Evolutionary conservation across 2,329 filamentous ascomycete species (phyloP).

Genomic region (Pestalotiopsis sp.): DNA sequence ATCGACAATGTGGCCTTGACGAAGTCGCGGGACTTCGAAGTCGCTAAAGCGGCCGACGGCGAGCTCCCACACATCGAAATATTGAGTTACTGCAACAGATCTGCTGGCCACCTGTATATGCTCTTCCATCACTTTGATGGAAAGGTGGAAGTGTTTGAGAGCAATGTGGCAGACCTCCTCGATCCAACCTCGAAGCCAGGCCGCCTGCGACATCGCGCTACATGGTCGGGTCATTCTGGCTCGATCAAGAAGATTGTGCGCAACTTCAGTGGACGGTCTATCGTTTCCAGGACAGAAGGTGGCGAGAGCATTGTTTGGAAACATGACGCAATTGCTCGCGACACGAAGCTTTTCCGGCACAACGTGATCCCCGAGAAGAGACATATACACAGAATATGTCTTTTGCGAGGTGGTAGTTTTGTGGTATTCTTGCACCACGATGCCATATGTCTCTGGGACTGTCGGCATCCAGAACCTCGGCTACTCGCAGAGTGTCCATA

Average conservation of each 20-base stretch:
- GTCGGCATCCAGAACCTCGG: slow-evolving; percentile 59
- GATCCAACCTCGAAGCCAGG: slow-evolving; percentile 66
- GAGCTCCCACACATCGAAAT: slow-evolving; percentile 62
- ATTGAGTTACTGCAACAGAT: slow-evolving; percentile 70
- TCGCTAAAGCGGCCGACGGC: slow-evolving; percentile 35
- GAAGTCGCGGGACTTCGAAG: slow-evolving; percentile 57
- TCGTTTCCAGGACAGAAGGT: slow-evolving; percentile 78
- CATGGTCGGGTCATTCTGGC: slow-evolving; percentile 84
- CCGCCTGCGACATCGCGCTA: slow-evolving; percentile 63
- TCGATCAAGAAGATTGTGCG: slow-evolving; percentile 85
- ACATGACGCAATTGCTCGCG: slow-evolving; percentile 56
- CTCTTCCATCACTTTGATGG: slow-evolving; percentile 86
- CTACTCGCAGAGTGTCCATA: slow-evolving; percentile 64
- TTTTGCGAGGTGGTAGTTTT: slow-evolving; percentile 77
- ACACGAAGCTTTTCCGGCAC: slow-evolving; percentile 63
- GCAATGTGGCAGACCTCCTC: slow-evolving; percentile 77
- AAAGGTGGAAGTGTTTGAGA: slow-evolving; percentile 79
- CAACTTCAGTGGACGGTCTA: slow-evolving; percentile 77
- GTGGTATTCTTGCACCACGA: slow-evolving; percentile 78
- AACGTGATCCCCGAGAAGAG: slow-evolving; percentile 68
- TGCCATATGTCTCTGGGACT: slow-evolving; percentile 79
- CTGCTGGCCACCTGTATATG: slow-evolving; percentile 68
- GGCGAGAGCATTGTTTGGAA: slow-evolving; percentile 86
- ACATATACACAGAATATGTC: slow-evolving; percentile 78
- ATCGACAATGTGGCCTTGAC: slow-evolving; percentile 89